Evolutionary conservation across 2,329 filamentous ascomycete genomes (phyloP).

Genomic region (Zymoseptoria crescenta): DNA sequence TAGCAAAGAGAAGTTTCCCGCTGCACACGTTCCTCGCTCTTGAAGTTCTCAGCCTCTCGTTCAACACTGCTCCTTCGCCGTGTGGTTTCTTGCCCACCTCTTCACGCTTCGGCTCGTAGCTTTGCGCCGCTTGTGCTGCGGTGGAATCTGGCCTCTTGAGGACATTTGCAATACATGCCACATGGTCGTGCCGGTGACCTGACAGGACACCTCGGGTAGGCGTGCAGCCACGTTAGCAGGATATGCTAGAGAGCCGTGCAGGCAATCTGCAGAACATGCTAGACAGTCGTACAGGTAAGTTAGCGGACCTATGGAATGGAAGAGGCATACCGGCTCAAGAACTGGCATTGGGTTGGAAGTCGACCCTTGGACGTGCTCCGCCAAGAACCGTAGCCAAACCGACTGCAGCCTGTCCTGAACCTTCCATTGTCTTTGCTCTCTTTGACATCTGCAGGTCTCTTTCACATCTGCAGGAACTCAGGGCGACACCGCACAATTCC

Average conservation of each 20-base stretch:
- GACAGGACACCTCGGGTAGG: too few relatives aligned
- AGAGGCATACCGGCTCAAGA: too few relatives aligned
- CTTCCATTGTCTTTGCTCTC: too few relatives aligned
- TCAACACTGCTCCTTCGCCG: neutral
- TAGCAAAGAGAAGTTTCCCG: neutral
- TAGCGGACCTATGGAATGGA: too few relatives aligned
- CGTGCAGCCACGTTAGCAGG: too few relatives aligned
- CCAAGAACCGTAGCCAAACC: neutral
- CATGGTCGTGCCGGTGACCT: too few relatives aligned
- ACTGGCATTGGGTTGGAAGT: neutral
- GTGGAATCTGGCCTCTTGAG: neutral
- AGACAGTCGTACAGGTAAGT: too few relatives aligned
- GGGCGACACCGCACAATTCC: neutral
- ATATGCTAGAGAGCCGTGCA: too few relatives aligned
- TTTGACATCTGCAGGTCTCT: too few relatives aligned
- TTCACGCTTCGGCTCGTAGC: neutral
- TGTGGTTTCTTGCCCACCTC: neutral
- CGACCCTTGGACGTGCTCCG: neutral
- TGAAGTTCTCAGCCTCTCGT: neutral
- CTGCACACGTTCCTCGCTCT: neutral
- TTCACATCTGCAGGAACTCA: neutral
- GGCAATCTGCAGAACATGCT: too few relatives aligned
- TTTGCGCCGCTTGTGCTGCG: neutral
- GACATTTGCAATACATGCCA: too few relatives aligned
- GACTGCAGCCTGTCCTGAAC: neutral